Conservation (phyloP, 345 rosid genomes). For the Populus euphratica region DNA sequence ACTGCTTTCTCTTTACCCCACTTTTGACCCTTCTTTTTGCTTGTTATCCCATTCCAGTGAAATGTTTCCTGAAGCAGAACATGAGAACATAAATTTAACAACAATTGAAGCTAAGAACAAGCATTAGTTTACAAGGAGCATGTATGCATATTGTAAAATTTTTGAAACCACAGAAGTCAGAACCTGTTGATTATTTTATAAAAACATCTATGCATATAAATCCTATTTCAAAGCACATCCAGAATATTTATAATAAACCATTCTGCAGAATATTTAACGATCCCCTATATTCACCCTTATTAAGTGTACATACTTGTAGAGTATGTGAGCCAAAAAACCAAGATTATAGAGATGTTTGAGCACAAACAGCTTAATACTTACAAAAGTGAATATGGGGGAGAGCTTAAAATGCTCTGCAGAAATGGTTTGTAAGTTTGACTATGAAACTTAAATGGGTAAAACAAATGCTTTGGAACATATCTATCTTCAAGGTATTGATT, state of each 20-base stretch:
- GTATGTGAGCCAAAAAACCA: background rate
- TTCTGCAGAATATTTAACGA: background rate
- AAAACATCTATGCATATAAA: background rate
- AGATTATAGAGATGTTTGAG: background rate
- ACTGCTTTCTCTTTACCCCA: slow-evolving; percentile 76
- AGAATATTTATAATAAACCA: background rate
- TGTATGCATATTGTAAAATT: background rate
- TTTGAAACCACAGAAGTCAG: background rate
- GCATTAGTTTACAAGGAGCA: background rate
- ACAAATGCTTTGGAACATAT: background rate
- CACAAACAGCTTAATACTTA: background rate
- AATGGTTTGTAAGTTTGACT: background rate
- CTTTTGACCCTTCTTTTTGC: slow-evolving; percentile 89
- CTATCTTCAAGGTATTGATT: background rate
- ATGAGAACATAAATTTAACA: slow-evolving; percentile 14
- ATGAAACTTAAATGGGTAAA: background rate
- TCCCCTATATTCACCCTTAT: background rate
- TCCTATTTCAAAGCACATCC: background rate
- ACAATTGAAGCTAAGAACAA: background rate
- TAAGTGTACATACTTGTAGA: background rate
- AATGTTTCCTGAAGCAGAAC: slow-evolving; percentile 46
- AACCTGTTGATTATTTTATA: background rate
- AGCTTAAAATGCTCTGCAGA: background rate
- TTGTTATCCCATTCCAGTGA: slow-evolving; percentile 78
- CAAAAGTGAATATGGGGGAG: background rate